Evolutionary conservation across 306 rosid genomes (phyloP).

Genomic region (apple (Malus domestica)): ASM211411v1 NC_041803.1:7580001-7580500

Average conservation of each 20-base stretch:
- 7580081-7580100: neutral
- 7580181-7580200: neutral
- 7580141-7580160: neutral
- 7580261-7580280: neutral
- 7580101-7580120: neutral
- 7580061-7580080: neutral
- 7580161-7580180: neutral
- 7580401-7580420: slow-evolving; percentile 97
- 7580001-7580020: neutral
- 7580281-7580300: slow-evolving; percentile 1
- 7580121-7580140: neutral
- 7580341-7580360: neutral
- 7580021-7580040: neutral
- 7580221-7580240: neutral
- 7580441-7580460: slow-evolving; percentile 93
- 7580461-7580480: slow-evolving; percentile 88
- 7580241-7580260: neutral
- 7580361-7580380: slow-evolving; percentile 88
- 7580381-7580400: slow-evolving; percentile 96
- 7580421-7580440: slow-evolving; percentile 97
- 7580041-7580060: neutral
- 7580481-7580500: slow-evolving; percentile 94
- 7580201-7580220: neutral
- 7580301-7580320: neutral
- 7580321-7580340: neutral